Evolutionary conservation across 208 protist species (phyloP).

Genomic region (Acanthamoeba castellanii): DNA sequence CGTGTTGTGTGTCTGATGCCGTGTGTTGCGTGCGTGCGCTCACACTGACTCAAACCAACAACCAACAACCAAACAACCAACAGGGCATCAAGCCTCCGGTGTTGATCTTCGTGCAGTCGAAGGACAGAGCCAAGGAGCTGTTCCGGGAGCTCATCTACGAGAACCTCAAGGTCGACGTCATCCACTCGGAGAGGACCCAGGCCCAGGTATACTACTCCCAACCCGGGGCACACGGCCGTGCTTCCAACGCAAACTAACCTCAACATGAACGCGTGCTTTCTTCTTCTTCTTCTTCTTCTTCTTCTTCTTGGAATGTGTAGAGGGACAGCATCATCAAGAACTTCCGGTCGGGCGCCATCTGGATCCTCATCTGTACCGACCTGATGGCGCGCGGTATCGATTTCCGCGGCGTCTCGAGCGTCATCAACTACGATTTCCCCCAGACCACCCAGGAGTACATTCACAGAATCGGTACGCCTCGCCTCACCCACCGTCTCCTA

Average conservation of each 20-base stretch:
- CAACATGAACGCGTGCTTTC: too few species aligned
- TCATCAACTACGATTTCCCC: conserved; percentile 99
- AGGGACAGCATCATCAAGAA: conserved; percentile 95
- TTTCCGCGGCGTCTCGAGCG: conserved; percentile 97
- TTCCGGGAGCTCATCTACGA: conserved; percentile 95
- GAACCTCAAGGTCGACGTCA: conserved; percentile 89
- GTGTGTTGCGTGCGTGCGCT: too few species aligned
- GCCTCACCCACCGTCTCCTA: conserved; percentile 56
- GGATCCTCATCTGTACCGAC: conserved; percentile 97
- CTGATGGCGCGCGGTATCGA: conserved; percentile 98
- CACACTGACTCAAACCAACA: too few species aligned
- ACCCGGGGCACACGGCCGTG: too few species aligned
- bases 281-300: background rate
- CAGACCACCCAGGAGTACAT: conserved; percentile 96
- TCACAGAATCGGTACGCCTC: conserved; percentile 93
- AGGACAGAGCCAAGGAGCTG: conserved; percentile 97
- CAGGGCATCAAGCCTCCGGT: conserved; percentile 95
- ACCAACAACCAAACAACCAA: too few species aligned
- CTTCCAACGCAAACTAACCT: too few species aligned
- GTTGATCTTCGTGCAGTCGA: conserved; percentile 98
- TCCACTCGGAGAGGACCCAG: conserved; percentile 84
- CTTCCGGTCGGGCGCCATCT: conserved; percentile 96
- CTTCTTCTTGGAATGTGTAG: conserved; percentile 80
- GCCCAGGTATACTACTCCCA: conserved; percentile 70
- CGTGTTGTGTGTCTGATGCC: too few species aligned